phyloP scores from a whole-genome alignment of 2,329 filamentous ascomycete species.

The Neonectria hederae region DNA sequence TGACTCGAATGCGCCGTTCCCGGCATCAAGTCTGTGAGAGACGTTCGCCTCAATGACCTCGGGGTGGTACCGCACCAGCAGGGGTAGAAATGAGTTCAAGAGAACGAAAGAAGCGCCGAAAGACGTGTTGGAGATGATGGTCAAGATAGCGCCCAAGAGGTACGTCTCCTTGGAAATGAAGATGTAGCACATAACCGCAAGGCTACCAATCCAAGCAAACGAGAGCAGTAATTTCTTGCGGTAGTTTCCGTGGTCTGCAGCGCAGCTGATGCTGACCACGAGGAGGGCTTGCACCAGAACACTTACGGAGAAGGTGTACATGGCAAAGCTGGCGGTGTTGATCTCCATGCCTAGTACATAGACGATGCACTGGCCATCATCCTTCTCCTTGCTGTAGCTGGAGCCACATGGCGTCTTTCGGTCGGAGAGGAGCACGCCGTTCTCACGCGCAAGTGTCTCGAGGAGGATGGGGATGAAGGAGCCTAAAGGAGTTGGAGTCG shows the following conservation, averaged over 20 bases:
- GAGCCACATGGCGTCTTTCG: conserved; percentile 77
- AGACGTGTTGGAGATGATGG: conserved; percentile 91
- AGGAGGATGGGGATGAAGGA: conserved; percentile 97
- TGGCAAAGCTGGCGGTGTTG: conserved; percentile 96
- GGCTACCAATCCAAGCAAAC: conserved; percentile 86
- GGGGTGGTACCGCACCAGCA: conserved; percentile 89
- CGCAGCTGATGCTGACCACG: conserved; percentile 95
- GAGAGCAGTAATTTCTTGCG: conserved; percentile 85
- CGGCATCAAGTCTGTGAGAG: conserved; percentile 44
- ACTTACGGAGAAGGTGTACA: conserved; percentile 97
- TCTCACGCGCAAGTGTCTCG: conserved; percentile 91
- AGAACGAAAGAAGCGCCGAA: conserved; percentile 96
- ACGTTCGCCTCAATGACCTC: conserved; percentile 48
- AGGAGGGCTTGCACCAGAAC: conserved; percentile 89
- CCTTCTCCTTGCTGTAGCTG: conserved; percentile 63
- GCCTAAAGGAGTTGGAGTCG: conserved; percentile 57
- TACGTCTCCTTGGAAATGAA: conserved; percentile 80
- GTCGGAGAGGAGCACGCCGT: conserved; percentile 86
- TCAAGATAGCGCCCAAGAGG: conserved; percentile 81
- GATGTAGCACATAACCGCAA: conserved; percentile 89
- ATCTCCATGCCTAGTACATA: conserved; percentile 84
- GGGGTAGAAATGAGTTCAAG: conserved; percentile 91
- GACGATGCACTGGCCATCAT: conserved; percentile 80
- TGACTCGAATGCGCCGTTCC: conserved; percentile 46
- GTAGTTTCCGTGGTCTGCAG: conserved; percentile 92